These are phyloP conservation scores for Aspergillus carbonarius DNA, from an alignment of 2,329 filamentous ascomycete species.

Conservation along the genomic window DNA sequence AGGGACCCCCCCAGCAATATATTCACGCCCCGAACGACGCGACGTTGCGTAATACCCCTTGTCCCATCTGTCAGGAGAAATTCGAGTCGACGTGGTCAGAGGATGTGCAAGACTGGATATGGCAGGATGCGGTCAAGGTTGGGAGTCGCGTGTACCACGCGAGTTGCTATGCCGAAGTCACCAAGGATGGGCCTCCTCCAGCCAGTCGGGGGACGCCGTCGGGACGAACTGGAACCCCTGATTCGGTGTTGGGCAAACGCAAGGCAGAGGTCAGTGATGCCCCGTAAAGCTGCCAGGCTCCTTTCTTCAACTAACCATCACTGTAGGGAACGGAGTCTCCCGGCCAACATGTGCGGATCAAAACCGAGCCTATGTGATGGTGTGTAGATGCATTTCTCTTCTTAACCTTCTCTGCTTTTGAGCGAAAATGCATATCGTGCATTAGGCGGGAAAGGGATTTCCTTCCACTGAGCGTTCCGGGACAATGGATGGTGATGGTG, in stretches of 20 bases:
- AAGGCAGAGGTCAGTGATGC: slow-evolving; percentile 63
- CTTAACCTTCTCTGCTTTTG: slow-evolving; percentile 2
- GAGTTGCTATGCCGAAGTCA: slow-evolving; percentile 82
- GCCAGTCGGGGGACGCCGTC: slow-evolving; percentile 32
- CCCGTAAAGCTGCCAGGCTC: neutral
- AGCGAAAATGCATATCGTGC: slow-evolving; percentile 10
- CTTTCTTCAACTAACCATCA: slow-evolving; percentile 5
- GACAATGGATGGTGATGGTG: neutral
- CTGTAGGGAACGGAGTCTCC: slow-evolving; percentile 36
- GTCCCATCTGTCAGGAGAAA: slow-evolving; percentile 92
- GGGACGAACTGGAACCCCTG: slow-evolving; percentile 55
- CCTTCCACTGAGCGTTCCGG: neutral
- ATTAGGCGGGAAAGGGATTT: slow-evolving; percentile 4
- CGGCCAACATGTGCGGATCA: slow-evolving; percentile 39
- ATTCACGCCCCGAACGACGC: slow-evolving; percentile 81
- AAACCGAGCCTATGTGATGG: slow-evolving; percentile 38
- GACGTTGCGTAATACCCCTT: slow-evolving; percentile 71
- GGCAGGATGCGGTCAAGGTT: slow-evolving; percentile 81
- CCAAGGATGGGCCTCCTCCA: slow-evolving; percentile 57
- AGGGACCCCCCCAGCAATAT: slow-evolving; percentile 65
- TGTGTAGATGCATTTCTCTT: neutral
- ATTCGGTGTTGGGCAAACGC: slow-evolving; percentile 68
- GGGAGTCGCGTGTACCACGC: slow-evolving; percentile 83
- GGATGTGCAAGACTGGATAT: slow-evolving; percentile 94
- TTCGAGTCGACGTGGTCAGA: slow-evolving; percentile 92